Evolutionary conservation across 2,329 filamentous ascomycete genomes (phyloP), one percentile per base, ranked within the genome.

Genomic region (Aspergillus luchuensis): DNA sequence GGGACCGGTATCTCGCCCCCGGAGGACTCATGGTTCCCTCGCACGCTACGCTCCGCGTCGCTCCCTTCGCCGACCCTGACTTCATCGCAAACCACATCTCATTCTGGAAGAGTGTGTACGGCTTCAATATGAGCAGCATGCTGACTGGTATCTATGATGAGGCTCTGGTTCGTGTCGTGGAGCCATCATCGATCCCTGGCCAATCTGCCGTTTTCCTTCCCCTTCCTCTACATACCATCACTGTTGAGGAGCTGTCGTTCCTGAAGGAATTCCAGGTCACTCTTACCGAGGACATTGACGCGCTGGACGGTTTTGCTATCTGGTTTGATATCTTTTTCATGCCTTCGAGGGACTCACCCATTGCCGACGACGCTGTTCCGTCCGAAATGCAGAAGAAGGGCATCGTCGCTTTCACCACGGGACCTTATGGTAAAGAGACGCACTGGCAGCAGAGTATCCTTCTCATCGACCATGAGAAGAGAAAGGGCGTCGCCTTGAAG

Each of bases 251-350:
- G 67, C 82, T 97, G 17, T 84, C 86, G 15, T 97, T 97, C 78
- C 85, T 85, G 50, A 85, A 87, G 8, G 78, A 84, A 3, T 96
- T 92, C 80, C 74, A 83, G 57, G 84, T 87, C 8, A 84, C 80
- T 15, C 72, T 95, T 5, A 83, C 81, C 1, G 78, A 83, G 48
- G 85, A 89, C 62, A 80, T 89, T 58, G 87, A 90, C 61, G 80
- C 82, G 1, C 79, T 97, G n/a, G 92, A 97, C 72, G 94, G 91
- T 4, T 96, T 92, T 75, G 83, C 92, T 13, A 85, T 97, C 67
- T 97, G 93, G 91, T 97, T 97, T 73, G 94, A 98, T 74, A 94
- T 90, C 23, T 95, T 95, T 81, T 97, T 97, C 78, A 85, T 90
- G 66, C 86, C 88, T 8, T 84, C 85, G 0, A 79, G 83, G 38